Evolutionary conservation across 2,329 filamentous ascomycete genomes (phyloP), one percentile per base, ranked within the genome.

Genomic region (Paraconiothyrium brasiliense): DNA sequence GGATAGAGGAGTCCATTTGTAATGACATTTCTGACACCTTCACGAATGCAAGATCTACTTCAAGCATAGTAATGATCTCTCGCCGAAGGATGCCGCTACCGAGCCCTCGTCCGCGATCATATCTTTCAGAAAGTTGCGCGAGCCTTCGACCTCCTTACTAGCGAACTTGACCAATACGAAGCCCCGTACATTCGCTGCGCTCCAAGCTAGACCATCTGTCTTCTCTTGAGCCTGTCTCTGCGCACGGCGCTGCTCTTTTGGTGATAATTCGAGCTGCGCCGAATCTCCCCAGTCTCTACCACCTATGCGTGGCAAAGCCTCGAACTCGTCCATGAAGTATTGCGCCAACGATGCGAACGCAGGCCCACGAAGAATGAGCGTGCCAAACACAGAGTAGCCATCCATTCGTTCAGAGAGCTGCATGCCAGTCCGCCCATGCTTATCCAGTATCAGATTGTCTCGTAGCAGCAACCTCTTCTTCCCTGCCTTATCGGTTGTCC

Each of bases 91-190:
- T 55, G 81, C 77, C 16, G 85, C 80, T 10, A 97, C 83, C 64
- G 87, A 94, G 1, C 91, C 92, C 76, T 97, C 92, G 64, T 87
- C 85, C 49, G 84, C 79, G 50, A 97, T 81, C 86, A 97, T 91
- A 7, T 84, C 84, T 10, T 89, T 88, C 60, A 98, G 84, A 93
- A 94, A 98, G 50, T 86, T 81, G 67, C 92, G 87, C 4, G 90
- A 93, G 30, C 90, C 90, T 76, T 98, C 93, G 27, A 97, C 90
- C 48, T 90, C 90, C 58, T 84, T 85, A 1, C 94, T 92, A 1
- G 92, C 93, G 76, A 98, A 96, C 77, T 98, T 98, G 68, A 98
- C 90, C 30, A 97, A 85, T 3, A 95, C 90, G 72, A 94, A 97
- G 4, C 92, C 75, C n/a, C 77, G 64, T 16, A 79, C 74, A 55